Evolutionary conservation across 1,139 yeast species (phyloP).

Genomic region (Wickerhamomyces sp.): DNA sequence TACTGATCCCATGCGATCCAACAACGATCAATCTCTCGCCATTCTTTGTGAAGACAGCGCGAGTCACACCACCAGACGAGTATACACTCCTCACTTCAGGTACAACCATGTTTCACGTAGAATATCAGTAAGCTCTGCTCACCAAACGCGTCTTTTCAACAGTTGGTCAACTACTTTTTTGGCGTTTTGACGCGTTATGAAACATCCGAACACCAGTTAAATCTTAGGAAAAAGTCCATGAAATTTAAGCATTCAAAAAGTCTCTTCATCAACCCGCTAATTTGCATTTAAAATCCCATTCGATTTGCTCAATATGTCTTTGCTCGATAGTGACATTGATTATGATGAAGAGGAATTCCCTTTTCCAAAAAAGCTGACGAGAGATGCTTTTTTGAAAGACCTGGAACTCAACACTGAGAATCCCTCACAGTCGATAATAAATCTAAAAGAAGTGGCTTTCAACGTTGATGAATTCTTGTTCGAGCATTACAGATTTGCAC

Average conservation of each 20-base stretch:
- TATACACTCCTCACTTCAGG: constrained; percentile 17
- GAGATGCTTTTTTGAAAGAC: constrained; percentile 34
- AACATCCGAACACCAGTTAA: too few species aligned
- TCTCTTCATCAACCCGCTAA: background rate
- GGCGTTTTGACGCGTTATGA: too few species aligned
- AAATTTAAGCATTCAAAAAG: background rate
- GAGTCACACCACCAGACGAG: constrained; percentile 29
- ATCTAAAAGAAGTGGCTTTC: constrained; percentile 23
- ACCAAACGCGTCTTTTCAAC: too few species aligned
- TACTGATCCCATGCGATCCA: constrained; percentile 46
- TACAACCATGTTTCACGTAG: constrained; percentile 8
- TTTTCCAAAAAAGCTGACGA: constrained; percentile 34
- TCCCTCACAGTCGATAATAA: constrained; percentile 16
- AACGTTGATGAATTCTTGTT: constrained; percentile 39
- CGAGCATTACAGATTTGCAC: constrained; percentile 44
- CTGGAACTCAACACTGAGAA: constrained; percentile 17
- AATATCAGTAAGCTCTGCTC: too few species aligned
- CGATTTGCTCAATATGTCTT: background rate
- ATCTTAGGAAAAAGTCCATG: background rate
- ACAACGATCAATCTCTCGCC: constrained; percentile 42
- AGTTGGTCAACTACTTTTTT: too few species aligned
- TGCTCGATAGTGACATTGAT: constrained; percentile 10
- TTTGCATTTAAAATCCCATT: too few species aligned
- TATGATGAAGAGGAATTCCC: constrained; percentile 32
- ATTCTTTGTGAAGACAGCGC: constrained; percentile 33